These are phyloP conservation scores for Cladosporium sp. DNA, from an alignment of 2,329 filamentous ascomycete species.

Conservation along the genomic window DNA sequence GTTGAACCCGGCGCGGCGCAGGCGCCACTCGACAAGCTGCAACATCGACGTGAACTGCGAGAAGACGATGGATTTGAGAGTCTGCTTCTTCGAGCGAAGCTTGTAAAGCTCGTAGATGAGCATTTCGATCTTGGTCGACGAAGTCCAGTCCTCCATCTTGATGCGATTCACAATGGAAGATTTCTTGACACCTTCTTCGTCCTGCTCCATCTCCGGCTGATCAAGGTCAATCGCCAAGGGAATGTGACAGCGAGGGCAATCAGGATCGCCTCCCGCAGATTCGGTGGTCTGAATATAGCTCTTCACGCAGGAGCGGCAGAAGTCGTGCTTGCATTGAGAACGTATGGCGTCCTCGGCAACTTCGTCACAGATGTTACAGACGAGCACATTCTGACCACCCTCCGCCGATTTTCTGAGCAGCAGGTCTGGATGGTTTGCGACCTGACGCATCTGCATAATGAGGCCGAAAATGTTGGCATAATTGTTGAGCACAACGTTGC, in stretches of 20 bases:
- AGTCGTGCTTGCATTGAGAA: conserved; percentile 88
- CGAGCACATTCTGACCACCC: conserved; percentile 80
- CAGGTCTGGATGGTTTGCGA: conserved; percentile 91
- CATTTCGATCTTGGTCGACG: conserved; percentile 95
- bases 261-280: conserved; percentile 51
- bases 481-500: conserved; percentile 88
- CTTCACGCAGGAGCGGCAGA: conserved; percentile 74
- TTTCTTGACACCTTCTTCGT: conserved; percentile 81
- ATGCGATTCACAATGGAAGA: conserved; percentile 97
- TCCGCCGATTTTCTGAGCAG: conserved; percentile 82
- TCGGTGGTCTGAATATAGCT: conserved; percentile 75
- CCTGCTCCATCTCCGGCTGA: conserved; percentile 90
- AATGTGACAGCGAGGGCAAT: conserved; percentile 91
- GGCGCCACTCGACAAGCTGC: conserved; percentile 92
- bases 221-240: conserved; percentile 84
- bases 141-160: conserved; percentile 98
- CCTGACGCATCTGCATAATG: conserved; percentile 99
- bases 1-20: conserved; percentile 92
- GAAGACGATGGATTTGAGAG: conserved; percentile 95
- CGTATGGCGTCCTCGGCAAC: conserved; percentile 90
- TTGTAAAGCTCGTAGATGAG: conserved; percentile 91
- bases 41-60: conserved; percentile 97
- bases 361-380: conserved; percentile 95
- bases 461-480: conserved; percentile 98
- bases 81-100: conserved; percentile 84